These are phyloP conservation scores for Zalaria sp. DNA, from an alignment of 2,329 filamentous ascomycete species.

Conservation along the genomic window DNA sequence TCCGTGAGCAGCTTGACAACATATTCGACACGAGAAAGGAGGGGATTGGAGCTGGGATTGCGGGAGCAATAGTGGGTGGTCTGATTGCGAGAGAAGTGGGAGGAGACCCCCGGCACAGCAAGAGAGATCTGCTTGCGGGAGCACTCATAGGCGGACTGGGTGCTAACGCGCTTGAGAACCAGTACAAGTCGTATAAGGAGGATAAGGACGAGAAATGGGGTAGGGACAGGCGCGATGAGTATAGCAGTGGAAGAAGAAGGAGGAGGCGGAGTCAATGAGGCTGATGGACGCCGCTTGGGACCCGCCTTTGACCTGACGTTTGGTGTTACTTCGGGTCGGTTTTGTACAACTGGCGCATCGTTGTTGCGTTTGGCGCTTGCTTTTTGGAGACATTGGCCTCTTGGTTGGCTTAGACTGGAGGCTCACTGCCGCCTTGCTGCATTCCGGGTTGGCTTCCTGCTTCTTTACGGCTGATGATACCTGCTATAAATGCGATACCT, in stretches of 20 bases:
- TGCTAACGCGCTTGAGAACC: slow-evolving; percentile 19
- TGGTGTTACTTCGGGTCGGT: no score
- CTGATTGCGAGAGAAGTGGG: slow-evolving; percentile 18
- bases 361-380: no score
- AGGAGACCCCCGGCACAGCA: slow-evolving; percentile 11
- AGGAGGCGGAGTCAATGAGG: background rate
- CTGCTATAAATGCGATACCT: no score
- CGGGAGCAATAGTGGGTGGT: slow-evolving; percentile 19
- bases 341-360: no score
- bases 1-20: slow-evolving; percentile 16
- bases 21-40: slow-evolving; percentile 17
- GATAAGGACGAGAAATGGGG: slow-evolving; percentile 9
- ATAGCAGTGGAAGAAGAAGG: slow-evolving; percentile 2
- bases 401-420: no score
- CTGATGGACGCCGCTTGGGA: background rate
- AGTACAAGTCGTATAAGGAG: slow-evolving; percentile 14
- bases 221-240: background rate
- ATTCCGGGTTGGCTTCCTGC: no score
- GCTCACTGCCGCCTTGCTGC: no score
- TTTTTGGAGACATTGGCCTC: no score
- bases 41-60: slow-evolving; percentile 17
- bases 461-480: no score
- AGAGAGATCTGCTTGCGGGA: slow-evolving; percentile 17
- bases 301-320: background rate
- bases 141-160: slow-evolving; percentile 19